Evolutionary conservation across 2,329 filamentous ascomycete species (phyloP).

Genomic region (Penicillium concentricum): DNA sequence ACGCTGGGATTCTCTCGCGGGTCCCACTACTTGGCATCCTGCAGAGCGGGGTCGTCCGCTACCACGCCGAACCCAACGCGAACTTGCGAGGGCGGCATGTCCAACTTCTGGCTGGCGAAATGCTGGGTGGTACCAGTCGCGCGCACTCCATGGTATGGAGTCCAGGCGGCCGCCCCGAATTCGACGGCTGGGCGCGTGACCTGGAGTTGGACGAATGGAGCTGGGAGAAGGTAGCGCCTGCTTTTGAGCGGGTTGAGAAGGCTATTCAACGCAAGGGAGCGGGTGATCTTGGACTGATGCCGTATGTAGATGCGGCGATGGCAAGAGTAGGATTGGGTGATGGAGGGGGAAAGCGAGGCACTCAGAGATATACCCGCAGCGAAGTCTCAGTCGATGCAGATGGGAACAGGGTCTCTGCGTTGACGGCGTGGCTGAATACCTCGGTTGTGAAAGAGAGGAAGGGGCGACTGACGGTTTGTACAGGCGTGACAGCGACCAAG

Average conservation of each 20-base stretch:
- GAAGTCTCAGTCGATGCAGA: slow-evolving; percentile 1
- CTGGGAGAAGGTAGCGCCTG: slow-evolving; percentile 1
- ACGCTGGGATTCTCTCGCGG: neutral
- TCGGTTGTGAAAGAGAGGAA: neutral
- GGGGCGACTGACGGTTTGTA: neutral
- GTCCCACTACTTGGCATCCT: neutral
- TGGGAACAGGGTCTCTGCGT: neutral
- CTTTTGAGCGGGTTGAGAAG: neutral
- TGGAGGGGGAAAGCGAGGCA: neutral
- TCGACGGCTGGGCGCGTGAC: slow-evolving; percentile 2
- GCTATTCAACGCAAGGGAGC: neutral
- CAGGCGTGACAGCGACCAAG: neutral
- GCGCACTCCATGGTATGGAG: slow-evolving; percentile 2
- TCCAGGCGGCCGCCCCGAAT: neutral
- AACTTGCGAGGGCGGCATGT: neutral
- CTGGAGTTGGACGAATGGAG: neutral
- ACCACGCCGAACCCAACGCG: neutral
- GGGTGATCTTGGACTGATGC: neutral
- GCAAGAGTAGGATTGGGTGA: neutral
- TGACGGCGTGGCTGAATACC: neutral
- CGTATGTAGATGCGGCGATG: neutral
- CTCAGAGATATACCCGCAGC: neutral
- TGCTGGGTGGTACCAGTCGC: neutral
- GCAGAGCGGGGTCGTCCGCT: neutral
- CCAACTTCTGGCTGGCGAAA: neutral